Conservation (phyloP, 768 basidiomycete species). For the Hysterangium stoloniferum region DNA sequence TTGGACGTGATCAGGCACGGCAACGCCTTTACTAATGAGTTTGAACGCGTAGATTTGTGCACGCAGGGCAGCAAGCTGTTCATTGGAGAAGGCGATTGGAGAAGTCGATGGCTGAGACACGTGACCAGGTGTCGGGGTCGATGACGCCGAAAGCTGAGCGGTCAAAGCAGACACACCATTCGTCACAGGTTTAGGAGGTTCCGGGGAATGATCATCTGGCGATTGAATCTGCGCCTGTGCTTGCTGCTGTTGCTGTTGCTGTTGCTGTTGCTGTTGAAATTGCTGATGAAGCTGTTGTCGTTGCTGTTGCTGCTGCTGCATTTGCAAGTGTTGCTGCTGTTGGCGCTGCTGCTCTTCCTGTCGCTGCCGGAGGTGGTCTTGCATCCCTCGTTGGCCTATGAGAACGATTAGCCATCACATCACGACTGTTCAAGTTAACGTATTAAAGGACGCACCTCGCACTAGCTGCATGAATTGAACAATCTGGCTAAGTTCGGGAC, state of each 20-base stretch:
- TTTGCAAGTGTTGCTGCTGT: neutral
- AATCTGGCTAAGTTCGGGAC: conserved; percentile 35
- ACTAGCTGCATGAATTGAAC: conserved; percentile 30
- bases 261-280: conserved; percentile 2
- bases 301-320: conserved; percentile 13
- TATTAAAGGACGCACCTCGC: conserved; percentile 14
- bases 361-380: neutral
- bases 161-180: conserved; percentile 1
- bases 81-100: conserved; percentile 61
- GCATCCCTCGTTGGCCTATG: neutral
- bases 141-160: conserved; percentile 16
- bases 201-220: conserved; percentile 32
- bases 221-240: conserved; percentile 34
- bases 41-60: conserved; percentile 82
- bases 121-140: conserved; percentile 42
- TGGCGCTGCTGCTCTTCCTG: neutral
- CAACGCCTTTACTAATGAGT: conserved; percentile 53
- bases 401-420: conserved; percentile 24
- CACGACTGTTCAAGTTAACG: conserved; percentile 27
- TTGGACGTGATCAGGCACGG: conserved; percentile 63
- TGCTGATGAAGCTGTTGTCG: conserved; percentile 28
- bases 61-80: conserved; percentile 69
- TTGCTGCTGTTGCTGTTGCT: conserved; percentile 18
- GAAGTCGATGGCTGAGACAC: conserved; percentile 59
- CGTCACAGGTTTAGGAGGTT: conserved; percentile 34